Conservation (phyloP, 352 stramenopile genomes). For the Phytopythium kandeliae region DNA sequence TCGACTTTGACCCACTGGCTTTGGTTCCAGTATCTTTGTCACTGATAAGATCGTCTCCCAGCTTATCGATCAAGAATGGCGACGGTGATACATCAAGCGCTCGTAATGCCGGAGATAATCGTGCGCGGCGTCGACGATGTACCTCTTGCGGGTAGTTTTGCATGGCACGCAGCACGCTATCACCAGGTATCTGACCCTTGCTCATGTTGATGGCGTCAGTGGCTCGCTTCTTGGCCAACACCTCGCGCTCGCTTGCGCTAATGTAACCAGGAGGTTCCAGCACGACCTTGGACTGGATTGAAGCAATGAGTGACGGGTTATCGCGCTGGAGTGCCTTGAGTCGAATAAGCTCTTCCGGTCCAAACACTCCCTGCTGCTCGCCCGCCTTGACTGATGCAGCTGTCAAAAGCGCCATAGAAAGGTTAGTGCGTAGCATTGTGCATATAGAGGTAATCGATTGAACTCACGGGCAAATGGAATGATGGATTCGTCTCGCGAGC, state of each 20-base stretch:
- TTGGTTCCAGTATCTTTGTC: too few species aligned
- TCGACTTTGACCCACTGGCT: conserved; percentile 35
- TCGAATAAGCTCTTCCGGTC: conserved; percentile 18
- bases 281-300: conserved; percentile 20
- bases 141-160: conserved; percentile 41
- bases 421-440: not conserved
- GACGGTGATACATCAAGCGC: conserved; percentile 34
- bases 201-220: not conserved
- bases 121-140: conserved; percentile 18
- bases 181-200: conserved; percentile 14
- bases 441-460: too few species aligned
- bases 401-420: conserved; percentile 22
- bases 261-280: conserved; percentile 24
- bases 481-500: not conserved
- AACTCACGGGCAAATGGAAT: too few species aligned
- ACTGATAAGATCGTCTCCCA: conserved; percentile 12
- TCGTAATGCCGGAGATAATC: conserved; percentile 6
- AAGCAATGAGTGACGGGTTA: conserved; percentile 10
- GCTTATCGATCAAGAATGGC: conserved; percentile 29
- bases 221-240: not conserved
- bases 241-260: conserved; percentile 17
- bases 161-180: conserved; percentile 13
- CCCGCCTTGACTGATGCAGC: conserved; percentile 31
- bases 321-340: conserved; percentile 1
- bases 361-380: conserved; percentile 36